A percentile compares a stretch with the other conserved stretches of the same genome.
Evolutionary conservation across 768 basidiomycete genomes (phyloP).

Genomic region (Lactarius psammicola): DNA sequence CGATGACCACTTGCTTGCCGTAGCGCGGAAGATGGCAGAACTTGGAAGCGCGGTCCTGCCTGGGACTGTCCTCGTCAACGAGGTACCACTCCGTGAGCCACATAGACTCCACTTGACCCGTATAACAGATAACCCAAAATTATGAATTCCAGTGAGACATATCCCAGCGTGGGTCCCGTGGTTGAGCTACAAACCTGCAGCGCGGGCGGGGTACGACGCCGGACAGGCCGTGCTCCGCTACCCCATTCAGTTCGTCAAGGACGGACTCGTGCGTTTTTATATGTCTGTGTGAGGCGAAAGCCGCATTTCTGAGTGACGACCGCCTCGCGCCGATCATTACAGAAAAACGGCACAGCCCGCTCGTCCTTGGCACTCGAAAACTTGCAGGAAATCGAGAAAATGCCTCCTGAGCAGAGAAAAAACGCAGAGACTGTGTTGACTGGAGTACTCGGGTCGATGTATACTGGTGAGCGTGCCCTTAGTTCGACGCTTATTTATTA

Average conservation of each 20-base stretch:
- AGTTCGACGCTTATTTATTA: neutral
- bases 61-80: conserved; percentile 17
- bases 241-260: conserved; percentile 15
- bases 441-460: conserved; percentile 18
- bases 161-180: conserved; percentile 18
- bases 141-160: neutral
- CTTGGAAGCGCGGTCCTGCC: conserved; percentile 13
- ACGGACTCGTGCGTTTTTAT: conserved; percentile 9
- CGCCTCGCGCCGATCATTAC: neutral
- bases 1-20: conserved; percentile 7
- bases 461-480: conserved; percentile 3
- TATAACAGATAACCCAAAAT: neutral
- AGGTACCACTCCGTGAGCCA: conserved; percentile 9
- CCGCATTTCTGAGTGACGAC: neutral
- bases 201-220: conserved; percentile 7
- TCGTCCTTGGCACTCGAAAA: conserved; percentile 18
- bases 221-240: conserved; percentile 19
- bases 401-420: conserved; percentile 3
- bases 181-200: conserved; percentile 14
- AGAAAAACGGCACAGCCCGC: conserved; percentile 14
- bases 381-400: conserved; percentile 10
- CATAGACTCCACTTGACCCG: no score
- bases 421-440: conserved; percentile 2
- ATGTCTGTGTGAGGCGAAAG: neutral
- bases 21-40: conserved; percentile 15